A percentile compares a stretch with the other conserved stretches of the same genome.
Conservation (phyloP, 805 yeast genomes). For the Candida maris region DNA sequence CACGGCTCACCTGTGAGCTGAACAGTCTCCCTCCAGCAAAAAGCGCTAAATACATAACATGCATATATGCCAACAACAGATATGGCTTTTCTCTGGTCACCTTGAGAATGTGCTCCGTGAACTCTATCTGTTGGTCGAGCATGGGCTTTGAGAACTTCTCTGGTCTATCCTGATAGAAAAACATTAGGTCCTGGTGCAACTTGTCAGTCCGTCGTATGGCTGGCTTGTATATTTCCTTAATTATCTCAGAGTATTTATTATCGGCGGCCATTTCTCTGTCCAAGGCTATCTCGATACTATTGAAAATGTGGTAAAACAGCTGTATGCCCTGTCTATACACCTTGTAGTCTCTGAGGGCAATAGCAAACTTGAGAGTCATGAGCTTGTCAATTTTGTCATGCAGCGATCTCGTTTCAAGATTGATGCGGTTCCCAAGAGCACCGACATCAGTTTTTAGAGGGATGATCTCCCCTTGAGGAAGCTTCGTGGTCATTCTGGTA, state of each 20-base stretch:
- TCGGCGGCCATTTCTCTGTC: constrained; percentile 41
- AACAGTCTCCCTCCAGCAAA: constrained; percentile 83
- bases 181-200: constrained; percentile 59
- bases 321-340: constrained; percentile 81
- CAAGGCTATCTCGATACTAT: constrained; percentile 55
- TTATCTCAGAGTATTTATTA: constrained; percentile 41
- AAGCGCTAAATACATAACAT: constrained; percentile 77
- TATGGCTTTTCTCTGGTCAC: constrained; percentile 62
- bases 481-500: constrained; percentile 12
- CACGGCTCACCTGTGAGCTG: constrained; percentile 60
- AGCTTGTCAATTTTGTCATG: constrained; percentile 70
- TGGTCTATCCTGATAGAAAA: constrained; percentile 55
- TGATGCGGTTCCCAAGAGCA: constrained; percentile 80
- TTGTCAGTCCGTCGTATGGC: constrained; percentile 60
- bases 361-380: constrained; percentile 65
- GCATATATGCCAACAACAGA: constrained; percentile 73
- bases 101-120: constrained; percentile 54
- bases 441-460: constrained; percentile 81
- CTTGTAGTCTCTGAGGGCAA: constrained; percentile 71
- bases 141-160: constrained; percentile 57
- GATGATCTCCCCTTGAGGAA: constrained; percentile 44
- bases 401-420: constrained; percentile 56
- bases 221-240: constrained; percentile 63
- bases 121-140: constrained; percentile 58
- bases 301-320: constrained; percentile 65